Percentiles rank a stretch among this genome's conserved stretches.
phyloP scores from a whole-genome alignment of 2,329 filamentous ascomycete species.

The Colletotrichum lini region DNA sequence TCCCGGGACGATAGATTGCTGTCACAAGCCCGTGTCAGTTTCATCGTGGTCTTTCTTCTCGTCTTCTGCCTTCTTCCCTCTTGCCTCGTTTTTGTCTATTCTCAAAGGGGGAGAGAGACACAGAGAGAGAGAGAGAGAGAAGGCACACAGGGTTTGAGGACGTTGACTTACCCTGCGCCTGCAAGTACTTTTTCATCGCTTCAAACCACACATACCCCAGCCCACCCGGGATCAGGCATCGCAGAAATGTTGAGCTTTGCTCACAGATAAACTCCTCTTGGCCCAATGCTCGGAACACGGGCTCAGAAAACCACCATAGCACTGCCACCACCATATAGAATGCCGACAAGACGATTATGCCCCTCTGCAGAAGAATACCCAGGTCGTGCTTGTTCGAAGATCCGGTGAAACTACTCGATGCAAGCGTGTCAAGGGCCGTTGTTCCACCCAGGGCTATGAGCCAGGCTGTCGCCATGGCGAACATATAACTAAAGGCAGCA shows the following conservation, averaged over 20 bases:
- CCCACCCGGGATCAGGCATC: constrained; percentile 82
- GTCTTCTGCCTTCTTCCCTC: constrained; percentile 17
- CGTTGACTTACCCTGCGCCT: constrained; percentile 81
- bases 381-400: constrained; percentile 84
- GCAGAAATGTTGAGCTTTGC: constrained; percentile 81
- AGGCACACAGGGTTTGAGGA: background rate
- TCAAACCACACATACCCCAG: constrained; percentile 92
- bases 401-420: constrained; percentile 86
- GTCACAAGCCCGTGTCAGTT: constrained; percentile 1
- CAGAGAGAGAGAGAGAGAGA: no score
- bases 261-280: constrained; percentile 84
- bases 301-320: constrained; percentile 82
- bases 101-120: no score
- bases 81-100: background rate
- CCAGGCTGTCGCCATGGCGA: constrained; percentile 91
- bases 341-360: constrained; percentile 77
- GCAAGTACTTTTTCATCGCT: constrained; percentile 87
- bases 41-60: constrained; percentile 13
- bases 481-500: constrained; percentile 93
- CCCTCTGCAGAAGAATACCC: constrained; percentile 83
- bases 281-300: constrained; percentile 80
- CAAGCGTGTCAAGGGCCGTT: constrained; percentile 88
- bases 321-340: constrained; percentile 82
- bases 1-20: constrained; percentile 82
- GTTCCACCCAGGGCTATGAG: constrained; percentile 88